A percentile compares a stretch with the other conserved stretches of the same genome.
phyloP scores from a whole-genome alignment of 176 grass and related monocot species.

The Paspalum vaginatum region DNA sequence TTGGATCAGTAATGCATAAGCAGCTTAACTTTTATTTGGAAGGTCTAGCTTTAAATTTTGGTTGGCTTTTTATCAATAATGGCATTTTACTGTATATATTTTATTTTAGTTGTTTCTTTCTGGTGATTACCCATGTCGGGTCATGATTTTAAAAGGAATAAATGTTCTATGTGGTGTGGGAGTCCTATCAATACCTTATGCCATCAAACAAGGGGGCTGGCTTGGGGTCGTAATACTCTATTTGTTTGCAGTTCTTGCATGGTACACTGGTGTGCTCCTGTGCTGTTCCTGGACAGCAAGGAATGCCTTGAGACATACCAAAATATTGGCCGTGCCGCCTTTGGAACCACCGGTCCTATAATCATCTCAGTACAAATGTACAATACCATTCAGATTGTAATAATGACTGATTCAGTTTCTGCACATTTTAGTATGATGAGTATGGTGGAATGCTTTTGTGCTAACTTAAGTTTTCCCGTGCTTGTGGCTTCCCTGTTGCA shows the following conservation, averaged over 20 bases:
- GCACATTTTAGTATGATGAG: slow-evolving; percentile 11
- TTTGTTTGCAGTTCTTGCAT: slow-evolving; percentile 66
- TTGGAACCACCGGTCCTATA: slow-evolving; percentile 73
- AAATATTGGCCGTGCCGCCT: slow-evolving; percentile 88
- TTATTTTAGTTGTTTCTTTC: too few species aligned
- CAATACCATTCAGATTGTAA: background rate
- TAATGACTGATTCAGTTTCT: background rate
- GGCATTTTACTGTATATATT: too few species aligned
- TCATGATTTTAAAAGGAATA: slow-evolving; percentile 44
- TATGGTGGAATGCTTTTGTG: background rate
- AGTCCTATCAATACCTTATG: slow-evolving; percentile 87
- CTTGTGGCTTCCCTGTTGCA: slow-evolving; percentile 47
- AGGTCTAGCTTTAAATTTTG: too few species aligned
- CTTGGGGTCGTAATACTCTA: slow-evolving; percentile 67
- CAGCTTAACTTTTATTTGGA: too few species aligned
- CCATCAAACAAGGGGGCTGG: slow-evolving; percentile 81
- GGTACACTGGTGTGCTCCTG: slow-evolving; percentile 80
- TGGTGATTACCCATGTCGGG: too few species aligned
- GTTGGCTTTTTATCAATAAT: too few species aligned
- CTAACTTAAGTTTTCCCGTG: slow-evolving; percentile 30
- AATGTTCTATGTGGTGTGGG: slow-evolving; percentile 95
- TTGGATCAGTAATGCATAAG: too few species aligned
- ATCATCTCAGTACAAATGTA: slow-evolving; percentile 64
- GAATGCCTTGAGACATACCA: slow-evolving; percentile 78
- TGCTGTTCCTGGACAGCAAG: slow-evolving; percentile 79